These are phyloP conservation scores for Zasmidium citrigriseum DNA, from an alignment of 2,329 filamentous ascomycete species.

Conservation along the genomic window DNA sequence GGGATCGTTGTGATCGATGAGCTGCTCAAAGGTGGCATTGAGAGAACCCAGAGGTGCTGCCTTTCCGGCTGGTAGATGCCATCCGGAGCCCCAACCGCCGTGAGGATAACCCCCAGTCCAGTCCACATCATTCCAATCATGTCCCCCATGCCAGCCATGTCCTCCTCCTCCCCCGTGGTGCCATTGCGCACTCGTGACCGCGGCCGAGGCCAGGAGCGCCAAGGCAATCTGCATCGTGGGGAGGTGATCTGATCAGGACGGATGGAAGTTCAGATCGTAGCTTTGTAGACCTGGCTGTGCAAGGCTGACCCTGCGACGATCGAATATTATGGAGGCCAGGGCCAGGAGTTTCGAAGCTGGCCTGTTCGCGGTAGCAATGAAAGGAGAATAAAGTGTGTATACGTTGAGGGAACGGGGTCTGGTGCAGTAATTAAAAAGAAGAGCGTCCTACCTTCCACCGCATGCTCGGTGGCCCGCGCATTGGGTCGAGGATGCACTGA, in stretches of 20 bases:
- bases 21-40: constrained; percentile 52
- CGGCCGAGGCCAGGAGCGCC: constrained; percentile 3
- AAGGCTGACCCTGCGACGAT: not conserved
- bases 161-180: not conserved
- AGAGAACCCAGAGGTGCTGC: constrained; percentile 6
- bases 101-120: constrained; percentile 17
- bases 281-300: not conserved
- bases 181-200: constrained; percentile 2
- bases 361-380: no score
- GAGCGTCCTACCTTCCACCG: not conserved
- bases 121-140: constrained; percentile 16
- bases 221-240: not conserved
- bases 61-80: constrained; percentile 10
- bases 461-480: not conserved
- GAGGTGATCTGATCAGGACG: not conserved
- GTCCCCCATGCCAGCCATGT: constrained; percentile 5
- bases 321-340: not conserved
- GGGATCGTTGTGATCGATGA: constrained; percentile 60
- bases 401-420: no score
- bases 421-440: not conserved
- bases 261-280: not conserved
- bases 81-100: constrained; percentile 7
- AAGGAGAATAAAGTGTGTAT: no score
- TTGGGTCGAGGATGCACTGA: not conserved
- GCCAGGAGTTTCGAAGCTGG: not conserved